These are phyloP conservation scores for Hibiscus trionum DNA, from an alignment of 345 rosid species.

Conservation along the genomic window DNA sequence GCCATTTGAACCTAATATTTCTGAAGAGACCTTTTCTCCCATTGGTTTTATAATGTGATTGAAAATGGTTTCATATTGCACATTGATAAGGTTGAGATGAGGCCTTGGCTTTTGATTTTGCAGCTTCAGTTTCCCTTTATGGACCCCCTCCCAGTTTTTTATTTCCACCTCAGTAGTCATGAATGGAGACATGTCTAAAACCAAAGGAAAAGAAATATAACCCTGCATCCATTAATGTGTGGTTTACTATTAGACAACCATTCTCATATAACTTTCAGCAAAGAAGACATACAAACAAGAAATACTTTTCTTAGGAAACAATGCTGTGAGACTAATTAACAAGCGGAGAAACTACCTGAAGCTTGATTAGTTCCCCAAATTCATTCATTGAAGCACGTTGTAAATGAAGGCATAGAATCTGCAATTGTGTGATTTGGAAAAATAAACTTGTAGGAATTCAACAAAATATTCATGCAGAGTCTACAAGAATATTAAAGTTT, in stretches of 20 bases:
- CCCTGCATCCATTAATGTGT: constrained; percentile 35
- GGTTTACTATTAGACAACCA: background rate
- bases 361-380: constrained; percentile 62
- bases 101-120: constrained; percentile 24
- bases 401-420: constrained; percentile 83
- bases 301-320: background rate
- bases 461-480: background rate
- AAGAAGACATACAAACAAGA: background rate
- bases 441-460: constrained; percentile 7
- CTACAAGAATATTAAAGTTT: background rate
- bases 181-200: constrained; percentile 48
- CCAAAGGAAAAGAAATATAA: constrained; percentile 48
- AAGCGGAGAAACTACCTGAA: constrained; percentile 37
- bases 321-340: background rate
- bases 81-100: constrained; percentile 11
- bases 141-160: constrained; percentile 16
- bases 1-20: constrained; percentile 14
- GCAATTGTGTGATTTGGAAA: constrained; percentile 17
- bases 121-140: constrained; percentile 20
- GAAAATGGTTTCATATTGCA: constrained; percentile 15
- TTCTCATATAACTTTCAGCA: background rate
- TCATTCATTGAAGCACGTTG: constrained; percentile 57
- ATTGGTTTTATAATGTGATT: constrained; percentile 15
- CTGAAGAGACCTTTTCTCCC: constrained; percentile 9
- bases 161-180: constrained; percentile 21